phyloP scores from a whole-genome alignment of 2,329 filamentous ascomycete species.

The Periconia macrospinosa region DNA sequence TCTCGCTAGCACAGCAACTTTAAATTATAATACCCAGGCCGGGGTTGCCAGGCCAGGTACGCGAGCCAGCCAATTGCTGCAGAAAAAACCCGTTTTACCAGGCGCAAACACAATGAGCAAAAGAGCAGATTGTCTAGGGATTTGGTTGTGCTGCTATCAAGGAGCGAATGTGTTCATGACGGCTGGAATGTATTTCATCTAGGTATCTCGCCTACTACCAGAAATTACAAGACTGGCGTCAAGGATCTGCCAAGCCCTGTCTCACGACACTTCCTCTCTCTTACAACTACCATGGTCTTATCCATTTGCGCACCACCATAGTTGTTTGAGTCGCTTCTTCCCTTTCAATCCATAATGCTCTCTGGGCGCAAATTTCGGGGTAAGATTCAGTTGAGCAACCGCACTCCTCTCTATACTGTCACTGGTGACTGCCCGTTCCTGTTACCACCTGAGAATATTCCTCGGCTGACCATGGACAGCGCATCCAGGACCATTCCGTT shows the following conservation, averaged over 20 bases:
- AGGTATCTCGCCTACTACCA: not conserved
- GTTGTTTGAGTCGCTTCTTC: not conserved
- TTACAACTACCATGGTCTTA: no score
- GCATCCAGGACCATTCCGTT: not conserved
- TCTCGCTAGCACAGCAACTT: slow-evolving; percentile 31
- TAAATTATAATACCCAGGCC: slow-evolving; percentile 15
- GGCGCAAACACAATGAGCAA: not conserved
- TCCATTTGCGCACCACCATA: not conserved
- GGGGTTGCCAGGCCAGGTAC: not conserved
- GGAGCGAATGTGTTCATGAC: not conserved
- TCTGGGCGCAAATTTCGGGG: not conserved
- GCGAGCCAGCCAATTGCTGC: slow-evolving; percentile 1
- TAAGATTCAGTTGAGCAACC: not conserved
- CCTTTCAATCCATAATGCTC: not conserved
- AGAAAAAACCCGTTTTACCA: not conserved
- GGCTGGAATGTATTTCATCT: not conserved
- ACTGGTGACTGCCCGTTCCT: not conserved
- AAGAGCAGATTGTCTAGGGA: not conserved
- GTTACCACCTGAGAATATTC: not conserved
- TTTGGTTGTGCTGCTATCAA: not conserved
- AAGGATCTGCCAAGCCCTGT: no score
- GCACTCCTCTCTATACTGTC: not conserved
- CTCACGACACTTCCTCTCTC: no score
- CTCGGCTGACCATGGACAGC: not conserved
- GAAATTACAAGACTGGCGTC: no score